Evolutionary conservation across 2,329 filamentous ascomycete species (phyloP).

Genomic region (Capronia coronata): DNA sequence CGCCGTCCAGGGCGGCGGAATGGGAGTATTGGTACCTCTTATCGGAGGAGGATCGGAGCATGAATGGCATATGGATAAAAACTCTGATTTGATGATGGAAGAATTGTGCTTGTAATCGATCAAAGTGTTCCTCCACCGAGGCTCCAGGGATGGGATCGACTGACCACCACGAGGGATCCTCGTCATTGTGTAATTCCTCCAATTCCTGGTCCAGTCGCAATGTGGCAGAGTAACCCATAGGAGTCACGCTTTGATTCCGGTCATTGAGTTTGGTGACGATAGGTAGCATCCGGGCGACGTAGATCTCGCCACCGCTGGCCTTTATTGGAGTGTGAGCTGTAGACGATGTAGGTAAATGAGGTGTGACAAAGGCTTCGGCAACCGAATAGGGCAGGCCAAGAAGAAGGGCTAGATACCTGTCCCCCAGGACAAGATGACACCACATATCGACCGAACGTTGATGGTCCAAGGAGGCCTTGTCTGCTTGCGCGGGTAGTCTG

Average conservation of each 20-base stretch:
- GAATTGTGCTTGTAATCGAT: conserved; percentile 36
- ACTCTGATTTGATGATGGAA: conserved; percentile 37
- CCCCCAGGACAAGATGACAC: conserved; percentile 38
- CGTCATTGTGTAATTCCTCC: conserved; percentile 30
- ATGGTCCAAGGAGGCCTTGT: conserved; percentile 28
- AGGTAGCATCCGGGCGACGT: conserved; percentile 32
- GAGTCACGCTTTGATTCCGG: conserved; percentile 36
- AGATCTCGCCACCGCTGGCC: conserved; percentile 29
- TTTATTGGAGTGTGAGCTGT: conserved; percentile 1
- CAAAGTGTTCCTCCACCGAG: conserved; percentile 30
- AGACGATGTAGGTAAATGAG: conserved; percentile 29
- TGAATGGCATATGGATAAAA: conserved; percentile 44
- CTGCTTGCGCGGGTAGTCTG: conserved; percentile 31
- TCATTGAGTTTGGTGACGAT: conserved; percentile 38
- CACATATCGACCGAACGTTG: conserved; percentile 36
- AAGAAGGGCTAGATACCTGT: conserved; percentile 49
- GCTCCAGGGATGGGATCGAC: conserved; percentile 25
- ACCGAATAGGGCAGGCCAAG: conserved; percentile 48
- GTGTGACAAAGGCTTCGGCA: conserved; percentile 31
- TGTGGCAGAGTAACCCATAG: conserved; percentile 36
- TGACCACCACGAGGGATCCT: conserved; percentile 33
- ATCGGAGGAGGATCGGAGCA: conserved; percentile 37
- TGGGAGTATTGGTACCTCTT: conserved; percentile 37
- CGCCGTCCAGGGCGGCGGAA: conserved; percentile 37
- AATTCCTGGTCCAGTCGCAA: conserved; percentile 40